Evolutionary conservation across 2,329 filamentous ascomycete genomes (phyloP), one percentile per base, ranked within the genome.

Genomic region (Phialophora tarda): DNA sequence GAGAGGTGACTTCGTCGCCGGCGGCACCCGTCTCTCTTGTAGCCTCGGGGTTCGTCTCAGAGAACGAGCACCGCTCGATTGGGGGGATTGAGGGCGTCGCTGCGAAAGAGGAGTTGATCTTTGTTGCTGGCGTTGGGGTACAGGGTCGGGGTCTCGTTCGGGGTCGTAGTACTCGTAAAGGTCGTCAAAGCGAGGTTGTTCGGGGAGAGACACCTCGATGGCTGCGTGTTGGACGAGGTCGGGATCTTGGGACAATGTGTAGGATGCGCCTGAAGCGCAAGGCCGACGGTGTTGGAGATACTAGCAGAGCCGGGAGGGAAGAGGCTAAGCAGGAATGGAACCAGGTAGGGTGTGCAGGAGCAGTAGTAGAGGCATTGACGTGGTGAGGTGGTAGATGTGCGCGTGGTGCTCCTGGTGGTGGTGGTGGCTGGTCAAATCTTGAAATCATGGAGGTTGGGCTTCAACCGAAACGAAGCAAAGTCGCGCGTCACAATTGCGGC

Each of bases 11-110:
- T 30, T 23, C 28, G 50, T 65, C 74, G 73, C 60, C 75, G 75
- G 73, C 51, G 76, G 73, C 51, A 76, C 75, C 70, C 77, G 80
- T 68, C 77, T 71, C 48, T 80, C 78, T 70, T 85, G 82, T 70
- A 84, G 75, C 69, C 81, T 79, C 26, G 84, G 82, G 14, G 83
- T 84, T 72, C 86, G 82, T 71, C 86, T 82, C 66, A 88, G 78
- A 58, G 80, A 82, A 73, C 80, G 81, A 26, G 78, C 76, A 73
- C 84, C 85, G 64, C 80, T 83, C 26, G 83, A 82, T 30, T 83
- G 84, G 71, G 84, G 82, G 21, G 82, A 81, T 71, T 81, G 82
- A 71, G 81, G 67, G 30, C 59, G 62, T 56, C 63, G 61, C 51
- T 63, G 67, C 28, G 68, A 64, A 54, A 60, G 54, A 51, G 68